Percentiles rank a stretch among this genome's conserved stretches.
Evolutionary conservation across 2,329 filamentous ascomycete genomes (phyloP).

Genomic region (Cladosporium cucumerinum): DNA sequence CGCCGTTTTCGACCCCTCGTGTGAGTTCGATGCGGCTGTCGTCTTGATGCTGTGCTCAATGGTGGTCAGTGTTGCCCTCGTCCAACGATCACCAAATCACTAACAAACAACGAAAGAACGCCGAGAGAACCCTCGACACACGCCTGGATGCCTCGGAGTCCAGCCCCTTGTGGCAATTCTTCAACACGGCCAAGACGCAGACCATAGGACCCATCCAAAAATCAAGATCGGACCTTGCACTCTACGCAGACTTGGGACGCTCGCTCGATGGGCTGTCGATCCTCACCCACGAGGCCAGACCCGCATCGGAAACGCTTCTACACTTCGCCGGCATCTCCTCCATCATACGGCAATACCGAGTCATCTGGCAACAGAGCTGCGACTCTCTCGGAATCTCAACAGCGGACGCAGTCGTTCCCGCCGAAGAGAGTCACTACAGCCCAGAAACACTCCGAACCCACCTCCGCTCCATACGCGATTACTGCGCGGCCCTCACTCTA

Average conservation of each 20-base stretch:
- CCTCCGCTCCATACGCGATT: background rate
- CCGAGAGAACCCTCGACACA: background rate
- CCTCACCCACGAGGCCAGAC: background rate
- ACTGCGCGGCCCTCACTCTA: background rate
- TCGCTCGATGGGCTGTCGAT: background rate
- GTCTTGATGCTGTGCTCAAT: slow-evolving; percentile 1
- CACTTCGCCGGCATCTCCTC: background rate
- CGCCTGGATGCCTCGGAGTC: background rate
- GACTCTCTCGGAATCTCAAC: background rate
- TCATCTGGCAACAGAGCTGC: background rate
- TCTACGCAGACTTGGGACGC: background rate
- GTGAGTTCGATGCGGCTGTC: background rate
- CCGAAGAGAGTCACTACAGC: background rate
- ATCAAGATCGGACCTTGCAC: background rate
- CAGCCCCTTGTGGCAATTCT: slow-evolving; percentile 6
- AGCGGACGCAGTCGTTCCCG: background rate
- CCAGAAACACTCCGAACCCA: background rate
- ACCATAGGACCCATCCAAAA: background rate
- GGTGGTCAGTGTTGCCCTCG: background rate
- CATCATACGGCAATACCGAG: background rate
- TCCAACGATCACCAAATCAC: background rate
- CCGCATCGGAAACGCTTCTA: background rate
- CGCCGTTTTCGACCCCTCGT: background rate
- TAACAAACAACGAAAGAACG: background rate
- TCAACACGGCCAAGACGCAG: background rate